A percentile compares a stretch with the other conserved stretches of the same genome.
Conservation (phyloP, 1,284 basidiomycete species). For the Fistulinella cinereoalba region DNA sequence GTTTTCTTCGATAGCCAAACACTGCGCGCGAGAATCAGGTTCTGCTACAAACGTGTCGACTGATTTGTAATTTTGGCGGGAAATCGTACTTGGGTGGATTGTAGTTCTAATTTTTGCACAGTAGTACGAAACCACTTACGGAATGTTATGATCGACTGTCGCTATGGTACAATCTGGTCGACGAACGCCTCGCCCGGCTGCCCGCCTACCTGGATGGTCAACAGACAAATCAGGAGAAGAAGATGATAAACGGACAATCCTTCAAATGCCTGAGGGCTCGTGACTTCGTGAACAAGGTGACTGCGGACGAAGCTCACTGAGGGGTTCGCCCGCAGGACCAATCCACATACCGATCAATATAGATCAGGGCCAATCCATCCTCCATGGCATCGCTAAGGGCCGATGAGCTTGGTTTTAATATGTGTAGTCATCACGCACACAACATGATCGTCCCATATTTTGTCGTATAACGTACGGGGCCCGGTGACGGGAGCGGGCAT, state of each 20-base stretch:
- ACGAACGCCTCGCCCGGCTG: constrained; percentile 79
- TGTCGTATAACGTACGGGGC: constrained; percentile 90
- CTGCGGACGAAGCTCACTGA: constrained; percentile 40
- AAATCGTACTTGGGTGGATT: constrained; percentile 59
- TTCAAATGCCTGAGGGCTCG: constrained; percentile 95
- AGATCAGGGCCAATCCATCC: constrained; percentile 84
- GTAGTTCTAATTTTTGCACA: constrained; percentile 6
- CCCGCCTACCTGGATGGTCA: constrained; percentile 50
- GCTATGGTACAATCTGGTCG: constrained; percentile 93
- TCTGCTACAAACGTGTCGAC: constrained; percentile 81
- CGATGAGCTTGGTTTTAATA: constrained; percentile 14
- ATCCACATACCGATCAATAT: constrained; percentile 78
- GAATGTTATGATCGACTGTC: constrained; percentile 95
- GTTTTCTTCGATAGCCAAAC: constrained; percentile 87
- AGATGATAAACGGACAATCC: constrained; percentile 62
- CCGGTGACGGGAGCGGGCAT: constrained; percentile 54
- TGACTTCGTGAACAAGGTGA: constrained; percentile 94
- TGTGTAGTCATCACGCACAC: constrained; percentile 53
- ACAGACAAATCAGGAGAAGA: constrained; percentile 5
- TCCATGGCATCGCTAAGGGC: constrained; percentile 64
- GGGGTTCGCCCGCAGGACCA: not conserved
- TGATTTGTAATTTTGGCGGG: constrained; percentile 82
- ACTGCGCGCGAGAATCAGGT: constrained; percentile 91
- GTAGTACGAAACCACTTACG: constrained; percentile 56
- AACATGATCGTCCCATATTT: constrained; percentile 95